These are phyloP conservation scores for Dryadomyces quercus-mongolicae DNA, from an alignment of 2,329 filamentous ascomycete genomes.

Conservation along the genomic window DNA sequence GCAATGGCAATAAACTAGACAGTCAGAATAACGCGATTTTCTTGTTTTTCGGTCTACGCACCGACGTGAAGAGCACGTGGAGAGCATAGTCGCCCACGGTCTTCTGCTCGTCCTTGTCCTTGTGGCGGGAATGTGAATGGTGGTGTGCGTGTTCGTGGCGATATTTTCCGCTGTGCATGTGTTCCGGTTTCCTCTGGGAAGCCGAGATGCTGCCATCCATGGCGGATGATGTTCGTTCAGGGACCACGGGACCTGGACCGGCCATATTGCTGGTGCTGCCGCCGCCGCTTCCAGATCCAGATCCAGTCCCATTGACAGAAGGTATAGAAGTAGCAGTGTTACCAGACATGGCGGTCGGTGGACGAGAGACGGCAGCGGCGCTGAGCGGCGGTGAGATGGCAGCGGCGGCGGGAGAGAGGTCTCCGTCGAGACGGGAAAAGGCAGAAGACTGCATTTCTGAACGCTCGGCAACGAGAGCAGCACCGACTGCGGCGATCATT, in stretches of 20 bases:
- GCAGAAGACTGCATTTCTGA: conserved; percentile 31
- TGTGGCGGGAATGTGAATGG: conserved; percentile 61
- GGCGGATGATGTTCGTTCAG: conserved; percentile 34
- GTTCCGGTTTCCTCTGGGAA: conserved; percentile 42
- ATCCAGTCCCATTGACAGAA: neutral
- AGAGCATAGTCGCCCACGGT: conserved; percentile 97
- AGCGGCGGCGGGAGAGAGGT: conserved; percentile 20
- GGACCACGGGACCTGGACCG: conserved; percentile 14
- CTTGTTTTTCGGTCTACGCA: conserved; percentile 26
- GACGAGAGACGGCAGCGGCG: conserved; percentile 15
- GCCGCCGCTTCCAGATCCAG: neutral
- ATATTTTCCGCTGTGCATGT: conserved; percentile 51
- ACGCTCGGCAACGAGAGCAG: conserved; percentile 38
- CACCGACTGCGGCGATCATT: conserved; percentile 60
- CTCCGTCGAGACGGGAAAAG: conserved; percentile 29
- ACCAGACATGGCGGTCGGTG: conserved; percentile 33
- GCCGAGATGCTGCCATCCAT: conserved; percentile 30
- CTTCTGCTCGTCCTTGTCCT: conserved; percentile 60
- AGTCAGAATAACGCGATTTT: neutral
- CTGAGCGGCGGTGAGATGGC: conserved; percentile 4
- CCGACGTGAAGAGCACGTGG: conserved; percentile 89
- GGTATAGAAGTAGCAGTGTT: neutral
- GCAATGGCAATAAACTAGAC: conserved; percentile 78
- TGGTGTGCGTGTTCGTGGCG: conserved; percentile 64
- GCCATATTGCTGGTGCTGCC: neutral